A percentile compares a stretch with the other conserved stretches of the same genome.
Conservation (phyloP, 2,329 filamentous ascomycete genomes). For the Xylariaceae sp. region DNA sequence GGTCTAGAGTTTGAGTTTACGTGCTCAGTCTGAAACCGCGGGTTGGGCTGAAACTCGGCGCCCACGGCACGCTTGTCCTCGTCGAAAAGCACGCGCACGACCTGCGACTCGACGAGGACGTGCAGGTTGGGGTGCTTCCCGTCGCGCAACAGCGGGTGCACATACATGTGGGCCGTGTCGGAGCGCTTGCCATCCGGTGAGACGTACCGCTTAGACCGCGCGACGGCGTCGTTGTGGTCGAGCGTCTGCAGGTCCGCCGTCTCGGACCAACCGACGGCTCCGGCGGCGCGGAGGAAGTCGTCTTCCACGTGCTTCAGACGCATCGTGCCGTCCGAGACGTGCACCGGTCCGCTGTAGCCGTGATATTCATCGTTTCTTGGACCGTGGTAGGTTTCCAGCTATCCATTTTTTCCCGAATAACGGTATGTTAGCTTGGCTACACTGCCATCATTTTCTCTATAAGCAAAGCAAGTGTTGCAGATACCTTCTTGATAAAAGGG, state of each 20-base stretch:
- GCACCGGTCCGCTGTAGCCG: slow-evolving; percentile 43
- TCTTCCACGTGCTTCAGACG: slow-evolving; percentile 35
- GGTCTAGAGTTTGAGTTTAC: too few species aligned
- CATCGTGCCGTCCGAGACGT: slow-evolving; percentile 43
- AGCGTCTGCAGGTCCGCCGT: slow-evolving; percentile 45
- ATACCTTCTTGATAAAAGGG: slow-evolving; percentile 48
- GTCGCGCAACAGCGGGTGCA: slow-evolving; percentile 26
- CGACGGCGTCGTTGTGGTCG: slow-evolving; percentile 33
- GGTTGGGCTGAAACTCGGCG: slow-evolving; percentile 49
- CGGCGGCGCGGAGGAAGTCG: slow-evolving; percentile 42
- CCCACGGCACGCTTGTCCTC: slow-evolving; percentile 45
- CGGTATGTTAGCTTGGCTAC: too few species aligned
- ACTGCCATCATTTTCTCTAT: too few species aligned
- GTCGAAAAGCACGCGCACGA: slow-evolving; percentile 48
- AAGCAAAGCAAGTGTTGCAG: too few species aligned
- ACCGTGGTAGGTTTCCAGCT: slow-evolving; percentile 29
- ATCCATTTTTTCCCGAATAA: too few species aligned
- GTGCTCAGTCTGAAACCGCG: slow-evolving; percentile 37
- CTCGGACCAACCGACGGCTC: slow-evolving; percentile 41
- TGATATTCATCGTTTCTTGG: slow-evolving; percentile 38
- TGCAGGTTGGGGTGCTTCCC: slow-evolving; percentile 29
- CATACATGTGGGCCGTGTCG: slow-evolving; percentile 25
- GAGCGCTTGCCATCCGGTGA: slow-evolving; percentile 26
- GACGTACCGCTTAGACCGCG: slow-evolving; percentile 22
- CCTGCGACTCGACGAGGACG: slow-evolving; percentile 27